Evolutionary conservation across 2,329 filamentous ascomycete species (phyloP).

Genomic region (Colletotrichum godetiae): DNA sequence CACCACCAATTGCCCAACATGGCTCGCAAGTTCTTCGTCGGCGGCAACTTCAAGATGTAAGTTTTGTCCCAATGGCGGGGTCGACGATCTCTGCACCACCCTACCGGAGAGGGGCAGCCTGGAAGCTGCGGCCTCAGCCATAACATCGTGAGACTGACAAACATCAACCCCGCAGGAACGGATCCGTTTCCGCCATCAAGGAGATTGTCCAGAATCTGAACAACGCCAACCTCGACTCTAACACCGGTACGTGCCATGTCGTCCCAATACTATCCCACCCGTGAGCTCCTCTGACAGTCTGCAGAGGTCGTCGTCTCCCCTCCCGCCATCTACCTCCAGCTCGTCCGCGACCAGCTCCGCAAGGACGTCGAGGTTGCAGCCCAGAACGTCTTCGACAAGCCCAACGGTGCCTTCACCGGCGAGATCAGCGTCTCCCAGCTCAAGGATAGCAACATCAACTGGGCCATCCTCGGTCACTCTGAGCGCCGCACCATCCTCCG

Average conservation of each 20-base stretch:
- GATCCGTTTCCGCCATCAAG: conserved; percentile 88
- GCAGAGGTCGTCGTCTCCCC: conserved; percentile 95
- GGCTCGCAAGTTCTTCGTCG: conserved; percentile 97
- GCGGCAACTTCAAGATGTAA: conserved; percentile 99
- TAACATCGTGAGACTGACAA: conserved; percentile 33
- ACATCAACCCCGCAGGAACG: conserved; percentile 77
- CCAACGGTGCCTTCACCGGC: conserved; percentile 95
- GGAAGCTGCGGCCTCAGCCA: conserved; percentile 3
- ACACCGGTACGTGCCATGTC: conserved; percentile 68
- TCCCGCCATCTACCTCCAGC: conserved; percentile 88
- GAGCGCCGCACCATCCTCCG: conserved; percentile 91
- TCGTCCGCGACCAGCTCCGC: conserved; percentile 83
- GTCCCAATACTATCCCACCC: background rate
- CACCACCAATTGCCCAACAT: conserved; percentile 68
- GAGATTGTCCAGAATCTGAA: conserved; percentile 92
- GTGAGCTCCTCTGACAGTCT: conserved; percentile 21
- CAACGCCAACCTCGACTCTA: conserved; percentile 81
- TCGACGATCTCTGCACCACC: conserved; percentile 13
- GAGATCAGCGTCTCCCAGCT: conserved; percentile 95
- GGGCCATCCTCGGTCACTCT: conserved; percentile 93
- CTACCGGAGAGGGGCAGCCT: conserved; percentile 4
- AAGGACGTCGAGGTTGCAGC: conserved; percentile 85
- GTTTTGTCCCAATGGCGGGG: conserved; percentile 42
- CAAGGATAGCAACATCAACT: conserved; percentile 87
- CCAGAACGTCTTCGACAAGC: conserved; percentile 98